Base-by-base conservation (phyloP, 2,329 filamentous ascomycete genomes). In the Fusarium concolor region DNA sequence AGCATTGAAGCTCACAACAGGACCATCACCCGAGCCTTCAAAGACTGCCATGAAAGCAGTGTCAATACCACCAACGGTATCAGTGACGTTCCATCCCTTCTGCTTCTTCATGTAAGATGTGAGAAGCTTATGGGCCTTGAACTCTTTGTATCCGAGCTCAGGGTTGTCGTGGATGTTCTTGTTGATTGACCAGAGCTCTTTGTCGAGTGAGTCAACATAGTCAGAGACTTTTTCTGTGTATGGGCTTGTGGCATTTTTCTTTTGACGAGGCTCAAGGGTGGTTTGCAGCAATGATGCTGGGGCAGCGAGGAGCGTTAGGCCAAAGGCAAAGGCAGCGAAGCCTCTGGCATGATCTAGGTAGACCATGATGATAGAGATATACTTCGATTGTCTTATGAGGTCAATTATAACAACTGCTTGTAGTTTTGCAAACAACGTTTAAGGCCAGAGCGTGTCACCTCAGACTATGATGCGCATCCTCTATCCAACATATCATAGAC, bases 31-130 rank as follows among this genome's bases (percentile, higher is more conserved):
- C 4, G 76, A 77, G 29, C 77, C 80, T 22, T 80, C 76, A 53
- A 76, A 82, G 0, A 79, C 76, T 2, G 81, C 82, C 38, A 79
- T 76, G 58, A 83, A 84, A 8, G 81, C 81, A 4, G 82, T 84
- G 6, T 76, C 75, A 44, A 84, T 78, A 3, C 76, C 78, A 26
- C 81, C 81, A 0, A 80, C 80, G 1, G 78, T 78, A 6, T 74
- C 67, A 1, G 76, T 80, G 9, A 84, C 80, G 5, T 77, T 72
- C 80, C 81, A 82, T 8, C 75, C 59, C 15, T 69, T 68, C 33
- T 78, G 76, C 12, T 67, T 71, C 45, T 74, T 69, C 62, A 82
- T 70, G 52, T 77, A 83, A 6, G 75, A 71, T 0, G 79, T 81
- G 33, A 84, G 71, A 3, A 78, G 69, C 5, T 79, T 74, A 55